These are phyloP conservation scores for Oropetium thomaeum DNA, from an alignment of 176 grass and related monocot genomes.

Conservation along the genomic window DNA sequence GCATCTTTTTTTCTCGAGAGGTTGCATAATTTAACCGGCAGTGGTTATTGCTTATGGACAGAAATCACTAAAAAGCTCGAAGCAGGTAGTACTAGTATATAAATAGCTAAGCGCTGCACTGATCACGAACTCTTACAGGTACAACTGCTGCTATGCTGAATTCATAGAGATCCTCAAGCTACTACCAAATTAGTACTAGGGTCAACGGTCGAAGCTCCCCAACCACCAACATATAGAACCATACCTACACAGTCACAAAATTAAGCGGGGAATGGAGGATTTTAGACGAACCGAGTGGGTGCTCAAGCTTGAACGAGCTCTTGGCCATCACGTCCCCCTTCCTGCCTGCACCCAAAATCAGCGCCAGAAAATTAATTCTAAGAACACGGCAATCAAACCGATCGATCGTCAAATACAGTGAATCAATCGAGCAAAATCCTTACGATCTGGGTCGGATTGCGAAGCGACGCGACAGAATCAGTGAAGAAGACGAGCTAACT, in stretches of 20 bases:
- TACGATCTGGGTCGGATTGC: neutral
- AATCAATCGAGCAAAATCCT: neutral
- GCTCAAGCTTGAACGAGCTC: conserved; percentile 96
- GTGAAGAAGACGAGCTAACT: neutral
- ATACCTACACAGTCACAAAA: neutral
- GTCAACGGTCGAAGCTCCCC: neutral
- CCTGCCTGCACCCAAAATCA: conserved; percentile 12
- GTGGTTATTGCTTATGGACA: neutral
- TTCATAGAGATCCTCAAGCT: neutral
- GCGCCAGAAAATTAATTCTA: neutral
- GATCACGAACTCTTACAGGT: neutral
- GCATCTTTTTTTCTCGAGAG: neutral
- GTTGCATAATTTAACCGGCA: neutral
- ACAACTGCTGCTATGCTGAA: neutral
- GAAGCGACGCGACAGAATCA: neutral
- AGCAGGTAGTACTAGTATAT: neutral
- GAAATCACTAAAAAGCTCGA: neutral
- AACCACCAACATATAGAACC: neutral
- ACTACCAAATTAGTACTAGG: neutral
- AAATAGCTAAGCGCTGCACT: neutral
- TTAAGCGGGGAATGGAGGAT: neutral
- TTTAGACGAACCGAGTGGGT: conserved; percentile 70
- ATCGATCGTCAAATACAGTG: neutral
- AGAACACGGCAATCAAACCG: neutral
- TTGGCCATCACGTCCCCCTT: conserved; percentile 61